Conservation (phyloP, 1,284 basidiomycete species). For the Somion occarium region DNA sequence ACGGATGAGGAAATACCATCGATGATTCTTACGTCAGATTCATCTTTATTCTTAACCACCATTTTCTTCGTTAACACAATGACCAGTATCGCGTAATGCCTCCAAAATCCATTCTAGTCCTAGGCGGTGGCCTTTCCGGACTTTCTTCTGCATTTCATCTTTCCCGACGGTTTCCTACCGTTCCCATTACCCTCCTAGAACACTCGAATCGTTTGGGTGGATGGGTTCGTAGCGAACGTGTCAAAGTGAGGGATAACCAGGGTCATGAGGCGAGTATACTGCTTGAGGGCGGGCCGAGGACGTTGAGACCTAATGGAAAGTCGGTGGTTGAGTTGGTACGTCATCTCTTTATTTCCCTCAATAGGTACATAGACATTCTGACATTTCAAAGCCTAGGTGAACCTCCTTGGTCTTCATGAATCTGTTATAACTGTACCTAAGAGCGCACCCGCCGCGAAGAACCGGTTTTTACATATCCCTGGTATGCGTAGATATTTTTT, state of each 20-base stretch:
- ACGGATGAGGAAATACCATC: no score
- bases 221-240: conserved; percentile 71
- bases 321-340: conserved; percentile 78
- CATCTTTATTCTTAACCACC: no score
- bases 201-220: conserved; percentile 67
- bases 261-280: conserved; percentile 42
- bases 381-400: conserved; percentile 46
- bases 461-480: conserved; percentile 69
- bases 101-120: conserved; percentile 49
- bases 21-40: no score
- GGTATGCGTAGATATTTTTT: background rate
- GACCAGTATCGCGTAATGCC: no score
- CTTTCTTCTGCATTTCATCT: conserved; percentile 80
- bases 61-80: no score
- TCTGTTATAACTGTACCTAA: conserved; percentile 62
- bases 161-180: conserved; percentile 52
- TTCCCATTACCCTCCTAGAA: conserved; percentile 69
- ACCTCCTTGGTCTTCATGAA: conserved; percentile 60
- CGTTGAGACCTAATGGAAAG: conserved; percentile 70
- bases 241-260: conserved; percentile 37
- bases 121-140: conserved; percentile 83
- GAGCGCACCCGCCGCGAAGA: conserved; percentile 64
- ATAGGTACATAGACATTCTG: conserved; percentile 3
- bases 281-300: conserved; percentile 82
- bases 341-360: conserved; percentile 14